Evolutionary conservation across 805 yeast species (phyloP).

Genomic region (Wickerhamiella cacticola): DNA sequence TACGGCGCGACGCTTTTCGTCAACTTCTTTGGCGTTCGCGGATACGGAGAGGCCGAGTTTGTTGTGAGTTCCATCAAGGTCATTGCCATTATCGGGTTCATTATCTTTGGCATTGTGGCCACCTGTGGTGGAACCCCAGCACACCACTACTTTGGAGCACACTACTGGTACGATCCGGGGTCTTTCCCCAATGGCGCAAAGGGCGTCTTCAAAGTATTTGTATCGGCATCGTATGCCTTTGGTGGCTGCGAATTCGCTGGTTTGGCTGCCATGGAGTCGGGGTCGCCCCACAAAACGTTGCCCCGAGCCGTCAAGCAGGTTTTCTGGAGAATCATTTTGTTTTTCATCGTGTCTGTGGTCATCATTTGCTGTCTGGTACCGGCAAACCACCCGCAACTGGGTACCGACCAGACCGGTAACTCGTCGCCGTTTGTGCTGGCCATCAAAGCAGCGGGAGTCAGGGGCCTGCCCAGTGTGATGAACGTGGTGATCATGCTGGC

Average conservation of each 20-base stretch:
- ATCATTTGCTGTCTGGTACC: slow-evolving; percentile 62
- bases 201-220: slow-evolving; percentile 59
- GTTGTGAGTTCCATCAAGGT: slow-evolving; percentile 48
- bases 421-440: slow-evolving; percentile 71
- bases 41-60: slow-evolving; percentile 61
- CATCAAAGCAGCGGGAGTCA: slow-evolving; percentile 51
- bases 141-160: slow-evolving; percentile 39
- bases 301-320: slow-evolving; percentile 73
- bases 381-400: slow-evolving; percentile 40
- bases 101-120: slow-evolving; percentile 44
- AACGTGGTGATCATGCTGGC: slow-evolving; percentile 61
- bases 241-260: slow-evolving; percentile 67
- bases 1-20: slow-evolving; percentile 37
- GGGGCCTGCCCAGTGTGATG: slow-evolving; percentile 56
- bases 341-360: slow-evolving; percentile 49
- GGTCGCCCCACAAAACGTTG: slow-evolving; percentile 50
- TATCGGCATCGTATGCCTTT: slow-evolving; percentile 66
- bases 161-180: slow-evolving; percentile 52
- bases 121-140: slow-evolving; percentile 43
- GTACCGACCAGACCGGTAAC: slow-evolving; percentile 43
- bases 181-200: slow-evolving; percentile 56
- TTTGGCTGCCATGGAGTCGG: slow-evolving; percentile 67
- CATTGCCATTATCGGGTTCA: slow-evolving; percentile 47
- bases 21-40: slow-evolving; percentile 45
- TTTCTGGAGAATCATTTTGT: slow-evolving; percentile 69